phyloP scores from a whole-genome alignment of 495 filamentous ascomycete genomes.

The Talaromyces wortmannii region DNA sequence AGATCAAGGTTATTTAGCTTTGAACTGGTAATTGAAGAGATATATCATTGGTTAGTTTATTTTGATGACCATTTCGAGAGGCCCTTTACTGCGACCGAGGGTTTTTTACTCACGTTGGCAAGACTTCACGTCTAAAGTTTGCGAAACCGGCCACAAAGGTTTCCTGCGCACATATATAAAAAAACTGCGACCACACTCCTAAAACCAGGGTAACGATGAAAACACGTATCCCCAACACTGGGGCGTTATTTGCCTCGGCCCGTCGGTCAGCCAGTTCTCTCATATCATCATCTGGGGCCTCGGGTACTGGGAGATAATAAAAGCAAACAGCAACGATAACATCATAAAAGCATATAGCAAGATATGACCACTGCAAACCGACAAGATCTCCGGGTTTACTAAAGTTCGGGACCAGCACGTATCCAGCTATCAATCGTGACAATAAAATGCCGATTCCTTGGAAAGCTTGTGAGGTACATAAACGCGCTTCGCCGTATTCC shows the following conservation, averaged over 20 bases:
- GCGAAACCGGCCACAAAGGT: constrained; percentile 5
- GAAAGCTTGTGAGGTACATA: constrained; percentile 60
- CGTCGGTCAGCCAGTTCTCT: constrained; percentile 45
- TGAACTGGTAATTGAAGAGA: not conserved
- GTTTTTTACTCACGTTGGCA: too few species aligned
- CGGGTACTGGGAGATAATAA: constrained; percentile 57
- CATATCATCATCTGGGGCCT: constrained; percentile 23
- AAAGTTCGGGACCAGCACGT: constrained; percentile 51
- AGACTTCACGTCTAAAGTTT: too few species aligned
- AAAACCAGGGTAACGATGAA: constrained; percentile 50
- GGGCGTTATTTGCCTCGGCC: constrained; percentile 35
- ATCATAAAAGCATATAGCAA: constrained; percentile 59
- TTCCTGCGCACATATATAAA: constrained; percentile 63
- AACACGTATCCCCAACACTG: constrained; percentile 35
- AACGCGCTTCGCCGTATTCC: constrained; percentile 55
- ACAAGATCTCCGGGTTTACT: constrained; percentile 47
- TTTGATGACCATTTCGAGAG: too few species aligned
- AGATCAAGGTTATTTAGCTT: not conserved
- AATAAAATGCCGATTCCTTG: constrained; percentile 58
- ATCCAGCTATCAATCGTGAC: constrained; percentile 51
- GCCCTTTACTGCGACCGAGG: too few species aligned
- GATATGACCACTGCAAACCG: constrained; percentile 66
- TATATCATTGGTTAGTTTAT: too few species aligned
- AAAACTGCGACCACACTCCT: constrained; percentile 53
- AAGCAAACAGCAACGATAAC: constrained; percentile 56